These are phyloP conservation scores for Spencermartinsiella ligniputridi DNA, from an alignment of 1,139 yeast species.

Conservation along the genomic window DNA sequence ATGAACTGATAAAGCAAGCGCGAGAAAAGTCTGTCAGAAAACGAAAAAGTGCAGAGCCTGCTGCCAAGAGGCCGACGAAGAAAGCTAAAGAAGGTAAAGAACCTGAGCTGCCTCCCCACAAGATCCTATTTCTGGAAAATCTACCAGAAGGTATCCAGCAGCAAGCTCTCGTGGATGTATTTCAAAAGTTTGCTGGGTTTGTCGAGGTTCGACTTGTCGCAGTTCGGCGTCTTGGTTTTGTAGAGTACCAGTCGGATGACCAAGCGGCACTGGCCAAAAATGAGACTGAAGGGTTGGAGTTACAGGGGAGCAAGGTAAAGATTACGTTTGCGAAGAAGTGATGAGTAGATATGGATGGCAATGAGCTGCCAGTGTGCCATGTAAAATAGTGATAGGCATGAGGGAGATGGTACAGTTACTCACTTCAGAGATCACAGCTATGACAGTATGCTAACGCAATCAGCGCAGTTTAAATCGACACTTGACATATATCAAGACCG, in stretches of 20 bases:
- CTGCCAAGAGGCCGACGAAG: constrained; percentile 16
- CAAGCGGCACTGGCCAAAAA: constrained; percentile 46
- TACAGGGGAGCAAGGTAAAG: constrained; percentile 36
- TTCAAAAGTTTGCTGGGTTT: constrained; percentile 53
- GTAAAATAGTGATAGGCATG: too few species aligned
- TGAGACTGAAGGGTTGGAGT: constrained; percentile 34
- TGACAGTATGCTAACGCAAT: too few species aligned
- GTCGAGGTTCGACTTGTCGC: constrained; percentile 62
- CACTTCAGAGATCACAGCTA: too few species aligned
- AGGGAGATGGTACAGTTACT: too few species aligned
- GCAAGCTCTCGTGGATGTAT: constrained; percentile 43
- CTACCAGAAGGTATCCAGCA: constrained; percentile 47
- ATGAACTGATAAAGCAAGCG: constrained; percentile 13
- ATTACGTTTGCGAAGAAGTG: constrained; percentile 53
- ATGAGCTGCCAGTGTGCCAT: too few species aligned
- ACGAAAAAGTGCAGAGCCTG: constrained; percentile 4
- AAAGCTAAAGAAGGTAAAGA: constrained; percentile 25
- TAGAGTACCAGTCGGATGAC: constrained; percentile 62
- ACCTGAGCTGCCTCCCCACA: constrained; percentile 57
- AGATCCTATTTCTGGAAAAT: constrained; percentile 62
- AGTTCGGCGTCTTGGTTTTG: constrained; percentile 68
- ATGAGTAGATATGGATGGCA: too few species aligned
- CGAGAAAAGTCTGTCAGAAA: constrained; percentile 9
- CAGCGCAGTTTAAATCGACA: too few species aligned
- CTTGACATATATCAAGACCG: too few species aligned